These are phyloP conservation scores for Kodamaea alishanica DNA, from an alignment of 1,139 yeast genomes.

Conservation along the genomic window DNA sequence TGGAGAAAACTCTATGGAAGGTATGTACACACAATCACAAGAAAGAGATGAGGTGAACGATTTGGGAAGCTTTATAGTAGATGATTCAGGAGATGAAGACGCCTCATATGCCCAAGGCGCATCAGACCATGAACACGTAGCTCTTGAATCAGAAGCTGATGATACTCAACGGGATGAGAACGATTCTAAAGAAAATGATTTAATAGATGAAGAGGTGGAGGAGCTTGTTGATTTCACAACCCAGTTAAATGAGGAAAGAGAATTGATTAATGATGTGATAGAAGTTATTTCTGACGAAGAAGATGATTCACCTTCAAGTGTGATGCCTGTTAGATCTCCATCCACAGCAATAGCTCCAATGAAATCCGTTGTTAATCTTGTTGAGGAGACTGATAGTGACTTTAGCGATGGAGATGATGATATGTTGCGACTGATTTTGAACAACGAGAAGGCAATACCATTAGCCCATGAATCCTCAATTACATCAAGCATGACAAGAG, in stretches of 20 bases:
- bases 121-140: constrained; percentile 3
- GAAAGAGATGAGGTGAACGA: constrained; percentile 27
- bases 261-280: constrained; percentile 28
- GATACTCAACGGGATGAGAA: constrained; percentile 7
- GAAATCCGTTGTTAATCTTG: background rate
- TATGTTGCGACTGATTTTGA: constrained; percentile 25
- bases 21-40: constrained; percentile 36
- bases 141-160: constrained; percentile 12
- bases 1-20: constrained; percentile 40
- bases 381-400: constrained; percentile 21
- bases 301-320: constrained; percentile 10
- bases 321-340: background rate
- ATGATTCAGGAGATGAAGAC: constrained; percentile 18
- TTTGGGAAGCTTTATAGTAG: constrained; percentile 36
- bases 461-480: constrained; percentile 5
- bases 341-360: background rate
- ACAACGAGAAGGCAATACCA: constrained; percentile 13
- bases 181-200: constrained; percentile 17
- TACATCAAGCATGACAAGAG: constrained; percentile 10
- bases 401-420: constrained; percentile 40
- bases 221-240: constrained; percentile 35
- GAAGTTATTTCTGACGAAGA: constrained; percentile 35
- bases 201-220: constrained; percentile 24
- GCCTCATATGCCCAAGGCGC: constrained; percentile 8
- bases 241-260: constrained; percentile 44